phyloP scores from a whole-genome alignment of 2,329 filamentous ascomycete genomes.

The Knoxdaviesia capensis region DNA sequence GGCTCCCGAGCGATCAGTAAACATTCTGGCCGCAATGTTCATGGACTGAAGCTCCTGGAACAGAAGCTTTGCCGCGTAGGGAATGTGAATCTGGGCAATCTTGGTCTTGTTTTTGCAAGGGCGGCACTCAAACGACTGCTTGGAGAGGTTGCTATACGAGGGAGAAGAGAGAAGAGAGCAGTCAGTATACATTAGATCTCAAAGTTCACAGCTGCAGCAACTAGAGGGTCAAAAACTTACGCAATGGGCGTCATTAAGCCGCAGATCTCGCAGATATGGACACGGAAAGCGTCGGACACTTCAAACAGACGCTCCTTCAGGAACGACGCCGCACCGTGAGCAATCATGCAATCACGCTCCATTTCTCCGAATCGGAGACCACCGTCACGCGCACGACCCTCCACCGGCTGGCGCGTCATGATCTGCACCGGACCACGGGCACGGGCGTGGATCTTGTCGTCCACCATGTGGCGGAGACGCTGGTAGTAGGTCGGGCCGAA shows the following conservation, averaged over 20 bases:
- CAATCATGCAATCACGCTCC: constrained; percentile 99
- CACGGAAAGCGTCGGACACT: constrained; percentile 92
- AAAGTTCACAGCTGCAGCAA: constrained; percentile 1
- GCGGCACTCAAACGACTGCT: constrained; percentile 88
- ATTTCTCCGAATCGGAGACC: constrained; percentile 99
- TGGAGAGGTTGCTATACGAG: constrained; percentile 58
- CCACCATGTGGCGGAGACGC: constrained; percentile 96
- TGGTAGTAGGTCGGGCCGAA: constrained; percentile 97
- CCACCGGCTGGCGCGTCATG: constrained; percentile 87
- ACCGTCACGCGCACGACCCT: constrained; percentile 94
- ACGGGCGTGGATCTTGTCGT: constrained; percentile 99
- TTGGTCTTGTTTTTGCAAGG: constrained; percentile 98
- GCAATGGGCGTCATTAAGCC: constrained; percentile 98
- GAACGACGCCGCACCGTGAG: constrained; percentile 93
- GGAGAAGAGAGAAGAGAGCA: not conserved
- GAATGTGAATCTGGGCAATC: constrained; percentile 94
- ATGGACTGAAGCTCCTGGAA: constrained; percentile 97
- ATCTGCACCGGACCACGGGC: constrained; percentile 94
- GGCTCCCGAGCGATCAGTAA: constrained; percentile 65
- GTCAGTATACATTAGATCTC: constrained; percentile 13
- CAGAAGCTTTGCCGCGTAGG: constrained; percentile 90
- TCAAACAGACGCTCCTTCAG: constrained; percentile 94
- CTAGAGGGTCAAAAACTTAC: constrained; percentile 36
- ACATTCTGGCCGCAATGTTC: constrained; percentile 97
- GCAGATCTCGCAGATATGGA: constrained; percentile 97